Evolutionary conservation across 495 filamentous ascomycete genomes (phyloP).

Genomic region (Penicillium canescens): DNA sequence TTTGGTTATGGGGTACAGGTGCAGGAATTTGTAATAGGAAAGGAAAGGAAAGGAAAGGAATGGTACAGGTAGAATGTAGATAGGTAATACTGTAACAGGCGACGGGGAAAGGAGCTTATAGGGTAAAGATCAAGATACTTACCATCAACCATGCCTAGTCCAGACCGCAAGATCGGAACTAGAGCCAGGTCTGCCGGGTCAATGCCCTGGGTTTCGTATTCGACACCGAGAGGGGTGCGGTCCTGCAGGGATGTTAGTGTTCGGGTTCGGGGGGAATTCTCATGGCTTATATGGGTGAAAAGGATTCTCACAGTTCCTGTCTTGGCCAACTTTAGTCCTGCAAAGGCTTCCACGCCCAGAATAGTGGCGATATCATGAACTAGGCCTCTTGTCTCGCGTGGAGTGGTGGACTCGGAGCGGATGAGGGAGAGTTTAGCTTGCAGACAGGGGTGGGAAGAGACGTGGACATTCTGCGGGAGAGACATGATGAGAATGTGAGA

Average conservation of each 20-base stretch:
- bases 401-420: slow-evolving; percentile 65
- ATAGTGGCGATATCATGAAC: slow-evolving; percentile 86
- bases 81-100: not conserved
- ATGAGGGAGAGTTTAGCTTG: slow-evolving; percentile 87
- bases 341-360: slow-evolving; percentile 78
- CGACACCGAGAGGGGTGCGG: slow-evolving; percentile 69
- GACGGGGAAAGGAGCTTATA: not conserved
- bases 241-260: slow-evolving; percentile 45
- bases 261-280: not conserved
- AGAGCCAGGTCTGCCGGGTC: slow-evolving; percentile 68
- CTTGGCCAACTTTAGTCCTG: slow-evolving; percentile 55
- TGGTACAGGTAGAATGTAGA: not conserved
- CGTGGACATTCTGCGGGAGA: slow-evolving; percentile 57
- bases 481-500: slow-evolving; percentile 23
- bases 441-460: slow-evolving; percentile 85
- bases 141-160: slow-evolving; percentile 87
- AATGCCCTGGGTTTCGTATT: slow-evolving; percentile 63
- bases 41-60: not conserved
- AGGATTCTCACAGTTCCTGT: slow-evolving; percentile 31
- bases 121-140: not conserved
- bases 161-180: slow-evolving; percentile 90
- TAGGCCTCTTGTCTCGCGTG: slow-evolving; percentile 75
- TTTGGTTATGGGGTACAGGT: not conserved
- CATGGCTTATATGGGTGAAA: not conserved
- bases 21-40: not conserved